Percentiles rank a stretch among this genome's conserved stretches.
These are phyloP conservation scores for Solanum gracilifrons DNA, from an alignment of 257 asterid genomes.

Conservation along the genomic window DNA sequence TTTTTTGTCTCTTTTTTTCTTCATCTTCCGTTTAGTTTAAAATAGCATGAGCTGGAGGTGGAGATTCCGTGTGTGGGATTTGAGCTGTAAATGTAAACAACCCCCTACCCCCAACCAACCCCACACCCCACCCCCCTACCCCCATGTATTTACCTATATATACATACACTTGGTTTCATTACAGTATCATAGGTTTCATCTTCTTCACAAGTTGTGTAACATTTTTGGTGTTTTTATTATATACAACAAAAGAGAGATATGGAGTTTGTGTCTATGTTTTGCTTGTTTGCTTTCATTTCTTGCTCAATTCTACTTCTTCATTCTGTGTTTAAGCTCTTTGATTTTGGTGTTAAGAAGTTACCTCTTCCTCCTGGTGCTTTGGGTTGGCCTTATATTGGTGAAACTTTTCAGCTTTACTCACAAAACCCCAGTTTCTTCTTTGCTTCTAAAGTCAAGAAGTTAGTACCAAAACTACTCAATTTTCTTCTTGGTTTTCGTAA, in stretches of 20 bases:
- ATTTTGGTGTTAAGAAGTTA: slow-evolving; percentile 20
- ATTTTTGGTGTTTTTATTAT: background rate
- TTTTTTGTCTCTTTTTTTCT: background rate
- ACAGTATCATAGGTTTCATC: background rate
- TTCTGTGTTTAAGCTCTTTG: slow-evolving; percentile 11
- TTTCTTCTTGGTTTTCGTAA: background rate
- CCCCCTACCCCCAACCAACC: background rate
- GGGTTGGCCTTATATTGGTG: slow-evolving; percentile 83
- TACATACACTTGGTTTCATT: slow-evolving; percentile 8
- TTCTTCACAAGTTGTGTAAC: background rate
- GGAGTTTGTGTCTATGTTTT: slow-evolving; percentile 27
- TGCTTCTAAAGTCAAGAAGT: slow-evolving; percentile 66
- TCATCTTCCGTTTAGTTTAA: background rate
- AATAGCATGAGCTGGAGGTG: slow-evolving; percentile 49
- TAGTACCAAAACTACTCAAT: slow-evolving; percentile 1
- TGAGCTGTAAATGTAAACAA: slow-evolving; percentile 51
- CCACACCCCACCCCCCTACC: background rate
- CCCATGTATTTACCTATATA: slow-evolving; percentile 21
- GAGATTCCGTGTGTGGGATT: slow-evolving; percentile 56
- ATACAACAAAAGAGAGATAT: slow-evolving; percentile 1
- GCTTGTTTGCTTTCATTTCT: slow-evolving; percentile 2
- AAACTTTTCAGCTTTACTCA: slow-evolving; percentile 70
- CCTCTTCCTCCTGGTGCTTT: slow-evolving; percentile 79
- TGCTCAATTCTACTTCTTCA: background rate
- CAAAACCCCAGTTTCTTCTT: slow-evolving; percentile 69